Evolutionary conservation across 139 green algal genomes (phyloP), one percentile per base, ranked within the genome.

Genomic region (Picochlorum sp.): DNA sequence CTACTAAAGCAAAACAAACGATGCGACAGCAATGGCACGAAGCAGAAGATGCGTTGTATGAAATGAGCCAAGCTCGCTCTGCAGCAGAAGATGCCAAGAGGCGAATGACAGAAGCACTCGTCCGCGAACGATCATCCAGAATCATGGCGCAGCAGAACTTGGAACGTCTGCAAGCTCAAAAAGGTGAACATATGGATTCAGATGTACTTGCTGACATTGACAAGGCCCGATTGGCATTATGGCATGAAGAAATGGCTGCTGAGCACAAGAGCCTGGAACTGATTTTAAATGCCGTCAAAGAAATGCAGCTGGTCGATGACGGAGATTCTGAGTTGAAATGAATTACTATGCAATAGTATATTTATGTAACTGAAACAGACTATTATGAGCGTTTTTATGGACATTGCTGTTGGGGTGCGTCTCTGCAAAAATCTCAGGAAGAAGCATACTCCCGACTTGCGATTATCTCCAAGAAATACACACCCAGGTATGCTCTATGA

Each of bases 71-170:
- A 20, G 60, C 68, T 10, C 57, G 61, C 20, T 20, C 47, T 28
- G 61, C 54, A 21, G 51, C 61, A 7, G 68, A 74, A 58, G 15
- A 15, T 10, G 21, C 18, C 6, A 61, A 57, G 10, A 11, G 6
- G 18, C 7, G 13, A 44, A 45, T 75, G 34, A 65, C 59, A 7
- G 61, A 70, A 15, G 61, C 61, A 18, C 54, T 75, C 44, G 47
- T 75, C 7, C 10, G n/a, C 10, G 68, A 75, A 28, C 28, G 68
- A 21, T 61, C 68, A 20, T 47, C 49, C 20, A 34, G 68, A 8
- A 57, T 75, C 3, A 32, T 75, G 61, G 68, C 68, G 4, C 61
- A 75, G 62, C 68, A 68, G 59, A 62, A 73, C 44, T 49, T 73
- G 57, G 23, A 67, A 2, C 11, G 26, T 3, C 6, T 49, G 1